phyloP scores from a whole-genome alignment of 116 monocot species.

The Posidonia oceanica region DNA sequence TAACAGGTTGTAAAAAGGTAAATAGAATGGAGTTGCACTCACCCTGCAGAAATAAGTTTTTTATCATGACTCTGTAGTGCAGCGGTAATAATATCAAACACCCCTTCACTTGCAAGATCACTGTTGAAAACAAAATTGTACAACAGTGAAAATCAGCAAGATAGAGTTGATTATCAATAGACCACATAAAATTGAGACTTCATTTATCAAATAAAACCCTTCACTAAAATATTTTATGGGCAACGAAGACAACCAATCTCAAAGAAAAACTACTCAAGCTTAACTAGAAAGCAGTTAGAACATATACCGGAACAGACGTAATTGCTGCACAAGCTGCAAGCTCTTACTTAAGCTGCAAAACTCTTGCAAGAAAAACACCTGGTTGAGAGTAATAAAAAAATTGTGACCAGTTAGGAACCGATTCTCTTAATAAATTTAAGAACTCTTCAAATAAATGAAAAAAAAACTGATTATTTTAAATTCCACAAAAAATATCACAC shows the following conservation, averaged over 20 bases:
- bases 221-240: neutral
- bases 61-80: slow-evolving; percentile 71
- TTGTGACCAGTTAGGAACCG: neutral
- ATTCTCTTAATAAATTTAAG: no score
- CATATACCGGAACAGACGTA: slow-evolving; percentile 28
- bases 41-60: slow-evolving; percentile 83
- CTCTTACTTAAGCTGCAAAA: slow-evolving; percentile 93
- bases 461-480: no score
- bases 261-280: neutral
- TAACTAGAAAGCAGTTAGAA: neutral
- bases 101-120: slow-evolving; percentile 87
- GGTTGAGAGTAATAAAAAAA: neutral
- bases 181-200: neutral
- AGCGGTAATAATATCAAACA: slow-evolving; percentile 87
- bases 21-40: slow-evolving; percentile 4
- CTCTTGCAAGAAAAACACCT: slow-evolving; percentile 95
- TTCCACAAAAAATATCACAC: no score
- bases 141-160: slow-evolving; percentile 4
- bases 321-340: slow-evolving; percentile 33
- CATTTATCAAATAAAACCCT: neutral
- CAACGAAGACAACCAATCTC: neutral
- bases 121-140: slow-evolving; percentile 19
- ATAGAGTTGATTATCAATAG: neutral
- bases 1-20: neutral
- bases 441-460: no score